Evolutionary conservation across 345 rosid species (phyloP).

Genomic region (Gossypium anomalum): DNA sequence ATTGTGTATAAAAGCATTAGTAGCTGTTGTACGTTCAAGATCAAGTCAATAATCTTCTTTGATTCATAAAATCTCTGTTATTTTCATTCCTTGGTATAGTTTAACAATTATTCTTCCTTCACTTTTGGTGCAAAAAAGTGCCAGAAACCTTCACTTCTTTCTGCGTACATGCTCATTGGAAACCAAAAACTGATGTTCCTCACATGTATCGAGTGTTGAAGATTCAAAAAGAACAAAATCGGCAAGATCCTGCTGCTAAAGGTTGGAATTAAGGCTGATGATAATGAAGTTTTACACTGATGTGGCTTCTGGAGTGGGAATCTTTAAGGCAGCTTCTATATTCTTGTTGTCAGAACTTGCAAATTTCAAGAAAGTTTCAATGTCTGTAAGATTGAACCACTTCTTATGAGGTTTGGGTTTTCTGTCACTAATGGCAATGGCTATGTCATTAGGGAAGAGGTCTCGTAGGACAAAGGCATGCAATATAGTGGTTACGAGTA

Average conservation of each 20-base stretch:
- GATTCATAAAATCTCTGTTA: too few relatives aligned
- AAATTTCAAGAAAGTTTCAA: background rate
- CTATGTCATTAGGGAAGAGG: background rate
- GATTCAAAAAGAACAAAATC: conserved; percentile 20
- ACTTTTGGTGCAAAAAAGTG: conserved; percentile 8
- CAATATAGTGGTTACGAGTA: conserved; percentile 41
- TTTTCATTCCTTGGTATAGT: too few relatives aligned
- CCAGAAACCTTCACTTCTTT: conserved; percentile 10
- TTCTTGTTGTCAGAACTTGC: conserved; percentile 29
- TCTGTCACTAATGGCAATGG: background rate
- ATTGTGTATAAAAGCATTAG: too few relatives aligned
- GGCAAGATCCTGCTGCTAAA: conserved; percentile 9
- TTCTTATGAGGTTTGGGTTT: background rate
- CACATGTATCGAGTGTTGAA: conserved; percentile 23
- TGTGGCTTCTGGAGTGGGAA: background rate
- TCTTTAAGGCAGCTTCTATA: conserved; percentile 31
- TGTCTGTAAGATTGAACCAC: background rate
- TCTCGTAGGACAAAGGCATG: conserved; percentile 45
- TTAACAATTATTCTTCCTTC: background rate
- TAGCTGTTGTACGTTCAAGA: too few relatives aligned
- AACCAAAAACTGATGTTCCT: conserved; percentile 22
- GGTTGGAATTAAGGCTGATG: background rate
- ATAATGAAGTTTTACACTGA: background rate
- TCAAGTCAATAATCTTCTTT: too few relatives aligned
- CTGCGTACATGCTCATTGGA: conserved; percentile 22